These are phyloP conservation scores for Monsonia emarginata DNA, from an alignment of 441 rosid species.

Conservation along the genomic window DNA sequence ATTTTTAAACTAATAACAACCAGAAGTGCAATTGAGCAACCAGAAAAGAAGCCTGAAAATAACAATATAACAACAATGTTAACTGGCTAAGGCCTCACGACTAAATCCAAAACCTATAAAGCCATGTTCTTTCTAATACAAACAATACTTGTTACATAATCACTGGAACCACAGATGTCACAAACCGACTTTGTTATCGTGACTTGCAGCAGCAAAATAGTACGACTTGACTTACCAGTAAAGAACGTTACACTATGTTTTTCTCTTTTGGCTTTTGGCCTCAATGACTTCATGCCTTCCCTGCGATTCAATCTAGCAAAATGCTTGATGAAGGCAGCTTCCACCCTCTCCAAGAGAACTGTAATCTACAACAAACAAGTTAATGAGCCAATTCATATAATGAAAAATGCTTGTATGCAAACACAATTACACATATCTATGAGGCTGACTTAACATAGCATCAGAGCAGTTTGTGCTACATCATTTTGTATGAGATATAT, in stretches of 20 bases:
- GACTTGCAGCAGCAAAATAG: neutral
- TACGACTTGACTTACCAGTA: constrained; percentile 25
- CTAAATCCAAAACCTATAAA: no score
- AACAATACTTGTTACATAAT: no score
- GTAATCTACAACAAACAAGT: neutral
- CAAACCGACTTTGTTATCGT: neutral
- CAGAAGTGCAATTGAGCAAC: constrained; percentile 52
- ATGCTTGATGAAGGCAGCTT: constrained; percentile 49
- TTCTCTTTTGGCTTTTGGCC: constrained; percentile 50
- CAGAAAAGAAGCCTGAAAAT: constrained; percentile 49
- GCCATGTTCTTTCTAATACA: no score
- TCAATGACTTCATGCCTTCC: constrained; percentile 47
- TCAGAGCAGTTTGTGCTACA: no score
- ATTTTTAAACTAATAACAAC: constrained; percentile 36
- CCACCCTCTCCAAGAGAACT: constrained; percentile 49
- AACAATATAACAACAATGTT: neutral
- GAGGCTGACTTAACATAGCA: no score
- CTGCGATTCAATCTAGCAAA: constrained; percentile 62
- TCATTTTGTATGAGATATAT: no score
- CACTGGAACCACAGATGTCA: no score
- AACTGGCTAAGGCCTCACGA: no score
- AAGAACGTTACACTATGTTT: constrained; percentile 56
- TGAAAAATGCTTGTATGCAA: no score
- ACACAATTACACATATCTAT: no score
- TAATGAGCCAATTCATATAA: neutral